Conservation (phyloP, 768 basidiomycete species). For the Hericium alpestre region DNA sequence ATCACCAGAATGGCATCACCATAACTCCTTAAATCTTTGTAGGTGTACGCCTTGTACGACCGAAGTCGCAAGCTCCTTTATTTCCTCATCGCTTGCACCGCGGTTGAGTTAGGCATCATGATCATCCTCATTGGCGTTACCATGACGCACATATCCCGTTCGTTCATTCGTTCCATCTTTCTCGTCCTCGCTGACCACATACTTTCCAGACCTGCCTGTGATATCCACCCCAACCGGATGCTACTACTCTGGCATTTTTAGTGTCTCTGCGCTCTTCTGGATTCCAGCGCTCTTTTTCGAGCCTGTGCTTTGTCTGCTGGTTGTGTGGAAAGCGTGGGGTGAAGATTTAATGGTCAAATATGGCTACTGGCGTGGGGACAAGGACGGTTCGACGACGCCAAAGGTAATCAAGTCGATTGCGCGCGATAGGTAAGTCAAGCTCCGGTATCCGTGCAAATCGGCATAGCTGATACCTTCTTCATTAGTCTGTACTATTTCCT, state of each 20-base stretch:
- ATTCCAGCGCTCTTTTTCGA: neutral
- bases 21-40: neutral
- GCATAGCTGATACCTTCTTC: neutral
- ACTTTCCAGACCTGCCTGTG: neutral
- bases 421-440: neutral
- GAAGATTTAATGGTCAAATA: neutral
- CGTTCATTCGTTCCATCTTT: neutral
- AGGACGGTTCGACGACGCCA: neutral
- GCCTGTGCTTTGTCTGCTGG: neutral
- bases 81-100: neutral
- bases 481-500: neutral
- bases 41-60: neutral
- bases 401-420: neutral
- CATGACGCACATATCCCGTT: neutral
- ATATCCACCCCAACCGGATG: neutral
- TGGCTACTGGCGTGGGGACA: neutral
- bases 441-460: too few species aligned
- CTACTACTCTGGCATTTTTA: neutral
- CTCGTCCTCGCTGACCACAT: neutral
- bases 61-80: neutral
- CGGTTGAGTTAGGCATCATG: neutral
- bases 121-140: neutral
- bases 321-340: slow-evolving; percentile 2
- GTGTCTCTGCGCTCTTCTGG: neutral
- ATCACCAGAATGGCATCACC: neutral